phyloP scores from a whole-genome alignment of 208 protist genomes.

The Wallacemonas sp. region DNA sequence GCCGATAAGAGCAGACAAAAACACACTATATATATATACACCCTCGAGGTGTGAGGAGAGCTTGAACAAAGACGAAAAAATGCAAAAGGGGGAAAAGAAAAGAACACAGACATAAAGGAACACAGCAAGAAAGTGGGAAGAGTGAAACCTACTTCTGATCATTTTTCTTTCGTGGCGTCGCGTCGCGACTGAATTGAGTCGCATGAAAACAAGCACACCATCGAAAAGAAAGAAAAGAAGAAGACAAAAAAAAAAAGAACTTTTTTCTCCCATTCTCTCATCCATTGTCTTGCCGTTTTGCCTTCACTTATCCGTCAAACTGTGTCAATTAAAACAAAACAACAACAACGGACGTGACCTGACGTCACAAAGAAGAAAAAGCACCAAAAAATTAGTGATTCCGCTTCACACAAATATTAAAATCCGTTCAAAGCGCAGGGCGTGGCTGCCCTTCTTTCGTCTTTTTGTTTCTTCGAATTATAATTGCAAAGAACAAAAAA shows the following conservation, averaged over 20 bases:
- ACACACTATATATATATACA: neutral
- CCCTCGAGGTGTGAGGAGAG: neutral
- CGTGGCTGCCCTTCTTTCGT: neutral
- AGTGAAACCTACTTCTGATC: neutral
- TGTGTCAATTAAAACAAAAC: too few species aligned
- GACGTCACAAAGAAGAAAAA: constrained; percentile 18
- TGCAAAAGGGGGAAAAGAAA: constrained; percentile 17
- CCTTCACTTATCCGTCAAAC: too few species aligned
- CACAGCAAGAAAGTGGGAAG: constrained; percentile 8
- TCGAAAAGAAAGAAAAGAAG: constrained; percentile 18
- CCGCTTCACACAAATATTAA: neutral
- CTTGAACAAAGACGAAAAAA: constrained; percentile 9
- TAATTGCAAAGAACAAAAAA: neutral
- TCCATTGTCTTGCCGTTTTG: too few species aligned
- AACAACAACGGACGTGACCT: too few species aligned
- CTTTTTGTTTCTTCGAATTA: constrained; percentile 5
- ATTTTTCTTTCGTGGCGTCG: neutral
- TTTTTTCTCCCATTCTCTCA: too few species aligned
- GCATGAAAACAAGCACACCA: too few species aligned
- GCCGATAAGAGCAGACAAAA: constrained; percentile 12
- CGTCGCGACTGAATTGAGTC: neutral
- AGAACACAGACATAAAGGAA: constrained; percentile 5
- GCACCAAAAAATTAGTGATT: neutral
- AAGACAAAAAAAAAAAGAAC: constrained; percentile 2
- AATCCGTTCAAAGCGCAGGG: neutral